phyloP scores from a whole-genome alignment of 1,139 yeast genomes.

The Kazachstania sp. region DNA sequence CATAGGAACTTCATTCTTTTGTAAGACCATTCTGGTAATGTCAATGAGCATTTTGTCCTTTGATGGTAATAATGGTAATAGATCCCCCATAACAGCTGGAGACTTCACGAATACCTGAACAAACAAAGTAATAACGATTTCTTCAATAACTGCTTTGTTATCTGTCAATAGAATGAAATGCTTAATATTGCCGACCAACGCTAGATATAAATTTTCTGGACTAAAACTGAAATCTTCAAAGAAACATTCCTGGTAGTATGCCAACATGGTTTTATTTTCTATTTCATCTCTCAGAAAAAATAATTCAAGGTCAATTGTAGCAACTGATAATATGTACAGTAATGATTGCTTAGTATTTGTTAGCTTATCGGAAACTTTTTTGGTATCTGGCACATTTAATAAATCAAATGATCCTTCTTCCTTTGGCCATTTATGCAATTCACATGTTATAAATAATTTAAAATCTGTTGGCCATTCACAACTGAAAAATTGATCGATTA shows the following conservation, averaged over 20 bases:
- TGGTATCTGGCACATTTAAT: slow-evolving; percentile 35
- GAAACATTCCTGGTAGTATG: slow-evolving; percentile 27
- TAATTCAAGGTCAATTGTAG: slow-evolving; percentile 26
- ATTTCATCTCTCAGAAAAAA: slow-evolving; percentile 30
- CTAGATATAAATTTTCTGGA: slow-evolving; percentile 29
- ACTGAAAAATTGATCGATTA: slow-evolving; percentile 37
- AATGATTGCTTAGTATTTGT: slow-evolving; percentile 25
- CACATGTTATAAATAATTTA: slow-evolving; percentile 43
- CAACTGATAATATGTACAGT: slow-evolving; percentile 23
- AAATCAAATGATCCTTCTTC: slow-evolving; percentile 50
- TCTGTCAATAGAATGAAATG: slow-evolving; percentile 31
- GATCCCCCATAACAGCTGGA: slow-evolving; percentile 14
- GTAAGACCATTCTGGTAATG: slow-evolving; percentile 19
- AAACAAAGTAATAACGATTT: slow-evolving; percentile 29
- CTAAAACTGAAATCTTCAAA: slow-evolving; percentile 28
- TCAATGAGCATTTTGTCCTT: slow-evolving; percentile 24
- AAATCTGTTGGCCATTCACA: slow-evolving; percentile 38
- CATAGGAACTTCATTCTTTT: slow-evolving; percentile 18
- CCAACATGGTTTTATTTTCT: slow-evolving; percentile 21
- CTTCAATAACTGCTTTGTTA: slow-evolving; percentile 27
- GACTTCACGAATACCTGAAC: slow-evolving; percentile 28
- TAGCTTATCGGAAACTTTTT: slow-evolving; percentile 29
- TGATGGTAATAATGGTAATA: slow-evolving; percentile 19
- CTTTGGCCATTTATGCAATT: slow-evolving; percentile 50
- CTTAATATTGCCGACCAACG: slow-evolving; percentile 27